These are phyloP conservation scores for Trametes cinnabarina DNA, from an alignment of 768 basidiomycete genomes.

Conservation along the genomic window DNA sequence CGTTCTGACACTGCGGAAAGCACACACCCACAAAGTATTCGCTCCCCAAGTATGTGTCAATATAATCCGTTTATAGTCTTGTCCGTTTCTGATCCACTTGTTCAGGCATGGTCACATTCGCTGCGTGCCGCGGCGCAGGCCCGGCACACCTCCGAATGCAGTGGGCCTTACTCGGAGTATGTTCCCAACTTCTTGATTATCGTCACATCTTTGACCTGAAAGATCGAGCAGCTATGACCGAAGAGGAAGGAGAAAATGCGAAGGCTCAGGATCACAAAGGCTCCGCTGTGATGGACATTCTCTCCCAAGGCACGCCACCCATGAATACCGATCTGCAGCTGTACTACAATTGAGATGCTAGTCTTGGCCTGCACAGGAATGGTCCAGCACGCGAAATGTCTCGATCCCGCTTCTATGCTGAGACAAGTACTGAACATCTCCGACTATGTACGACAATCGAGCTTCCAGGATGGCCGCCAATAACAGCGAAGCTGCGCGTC, in stretches of 20 bases:
- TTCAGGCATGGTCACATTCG: not conserved
- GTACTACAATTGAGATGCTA: not conserved
- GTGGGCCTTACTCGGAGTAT: not conserved
- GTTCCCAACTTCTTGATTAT: not conserved
- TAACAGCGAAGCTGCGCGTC: not conserved
- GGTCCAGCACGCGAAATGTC: not conserved
- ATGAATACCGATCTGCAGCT: not conserved
- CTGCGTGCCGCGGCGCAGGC: not conserved
- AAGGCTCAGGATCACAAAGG: not conserved
- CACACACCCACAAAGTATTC: too few species aligned
- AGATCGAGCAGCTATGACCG: not conserved
- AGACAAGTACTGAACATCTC: not conserved
- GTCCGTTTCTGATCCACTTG: too few species aligned
- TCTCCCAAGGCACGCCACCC: not conserved
- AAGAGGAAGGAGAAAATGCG: not conserved
- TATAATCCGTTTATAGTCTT: too few species aligned
- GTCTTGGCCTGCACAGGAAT: not conserved
- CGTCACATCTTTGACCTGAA: not conserved
- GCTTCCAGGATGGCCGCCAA: not conserved
- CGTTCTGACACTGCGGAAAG: too few species aligned
- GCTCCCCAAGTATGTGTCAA: too few species aligned
- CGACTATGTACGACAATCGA: not conserved
- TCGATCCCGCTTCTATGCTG: not conserved
- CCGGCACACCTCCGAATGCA: not conserved
- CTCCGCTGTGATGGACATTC: not conserved